phyloP scores from a whole-genome alignment of 2,329 filamentous ascomycete species.

The Akanthomyces muscarius region DNA sequence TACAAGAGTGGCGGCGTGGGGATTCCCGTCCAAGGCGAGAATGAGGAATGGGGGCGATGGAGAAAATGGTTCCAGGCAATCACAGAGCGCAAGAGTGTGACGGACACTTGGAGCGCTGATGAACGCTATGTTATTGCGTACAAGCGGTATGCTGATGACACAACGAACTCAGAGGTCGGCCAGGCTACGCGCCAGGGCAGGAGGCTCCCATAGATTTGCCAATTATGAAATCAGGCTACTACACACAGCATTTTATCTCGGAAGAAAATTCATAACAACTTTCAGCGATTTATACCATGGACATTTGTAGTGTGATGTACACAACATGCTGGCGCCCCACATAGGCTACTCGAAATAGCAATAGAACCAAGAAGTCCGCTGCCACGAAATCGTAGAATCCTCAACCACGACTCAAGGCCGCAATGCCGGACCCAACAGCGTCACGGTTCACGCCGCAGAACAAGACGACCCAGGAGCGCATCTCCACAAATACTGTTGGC shows the following conservation, averaged over 20 bases:
- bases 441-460: conserved; percentile 72
- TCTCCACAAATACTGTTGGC: conserved; percentile 84
- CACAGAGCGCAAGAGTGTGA: conserved; percentile 56
- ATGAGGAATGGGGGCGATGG: conserved; percentile 61
- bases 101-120: conserved; percentile 63
- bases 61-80: conserved; percentile 59
- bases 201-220: conserved; percentile 50
- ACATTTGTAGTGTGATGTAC: background rate
- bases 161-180: conserved; percentile 57
- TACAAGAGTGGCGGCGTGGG: conserved; percentile 59
- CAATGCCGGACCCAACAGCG: conserved; percentile 39
- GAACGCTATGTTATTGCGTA: conserved; percentile 67
- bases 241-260: too few species aligned
- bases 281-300: too few species aligned
- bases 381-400: background rate
- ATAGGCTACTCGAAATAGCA: background rate
- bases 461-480: conserved; percentile 71
- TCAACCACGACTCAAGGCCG: conserved; percentile 8
- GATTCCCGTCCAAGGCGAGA: conserved; percentile 47
- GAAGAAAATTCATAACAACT: too few species aligned
- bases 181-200: conserved; percentile 60
- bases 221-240: background rate
- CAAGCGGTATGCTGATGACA: conserved; percentile 62
- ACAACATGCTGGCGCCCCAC: background rate
- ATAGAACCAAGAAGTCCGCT: background rate